A percentile compares a stretch with the other conserved stretches of the same genome.
Conservation (phyloP, 1,284 basidiomycete genomes). For the Naganishia sp. region DNA sequence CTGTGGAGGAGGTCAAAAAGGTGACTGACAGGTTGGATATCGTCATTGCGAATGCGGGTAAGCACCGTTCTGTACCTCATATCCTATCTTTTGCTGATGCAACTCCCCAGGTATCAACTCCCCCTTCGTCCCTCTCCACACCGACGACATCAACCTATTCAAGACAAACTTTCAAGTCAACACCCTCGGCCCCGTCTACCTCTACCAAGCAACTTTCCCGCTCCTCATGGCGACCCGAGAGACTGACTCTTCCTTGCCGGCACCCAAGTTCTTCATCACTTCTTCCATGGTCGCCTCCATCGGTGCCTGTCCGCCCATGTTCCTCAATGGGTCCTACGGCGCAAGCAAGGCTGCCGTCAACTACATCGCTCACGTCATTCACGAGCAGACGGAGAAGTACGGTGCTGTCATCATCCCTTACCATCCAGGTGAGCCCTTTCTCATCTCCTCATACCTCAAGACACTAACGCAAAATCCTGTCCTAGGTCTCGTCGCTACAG, state of each 20-base stretch:
- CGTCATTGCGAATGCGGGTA: conserved; percentile 33
- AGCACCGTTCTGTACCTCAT: not conserved
- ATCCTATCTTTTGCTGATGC: not conserved
- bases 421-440: conserved; percentile 21
- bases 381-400: conserved; percentile 27
- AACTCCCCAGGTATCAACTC: conserved; percentile 9
- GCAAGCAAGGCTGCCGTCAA: conserved; percentile 37
- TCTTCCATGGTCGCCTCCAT: conserved; percentile 28
- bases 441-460: not conserved
- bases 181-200: conserved; percentile 36
- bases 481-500: conserved; percentile 20
- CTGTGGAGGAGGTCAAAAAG: conserved; percentile 31
- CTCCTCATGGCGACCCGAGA: conserved; percentile 26
- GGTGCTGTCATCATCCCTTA: conserved; percentile 28
- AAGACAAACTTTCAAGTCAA: conserved; percentile 32
- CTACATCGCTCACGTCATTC: conserved; percentile 33
- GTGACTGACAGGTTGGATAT: conserved; percentile 31
- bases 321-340: conserved; percentile 28
- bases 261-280: conserved; percentile 37
- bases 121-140: not conserved
- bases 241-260: not conserved
- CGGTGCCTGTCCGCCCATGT: conserved; percentile 2
- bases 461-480: not conserved
- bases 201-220: conserved; percentile 34
- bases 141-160: not conserved